Percentiles rank a stretch among this genome's conserved stretches.
These are phyloP conservation scores for Primulina eburnea DNA, from an alignment of 257 asterid species.

Conservation along the genomic window DNA sequence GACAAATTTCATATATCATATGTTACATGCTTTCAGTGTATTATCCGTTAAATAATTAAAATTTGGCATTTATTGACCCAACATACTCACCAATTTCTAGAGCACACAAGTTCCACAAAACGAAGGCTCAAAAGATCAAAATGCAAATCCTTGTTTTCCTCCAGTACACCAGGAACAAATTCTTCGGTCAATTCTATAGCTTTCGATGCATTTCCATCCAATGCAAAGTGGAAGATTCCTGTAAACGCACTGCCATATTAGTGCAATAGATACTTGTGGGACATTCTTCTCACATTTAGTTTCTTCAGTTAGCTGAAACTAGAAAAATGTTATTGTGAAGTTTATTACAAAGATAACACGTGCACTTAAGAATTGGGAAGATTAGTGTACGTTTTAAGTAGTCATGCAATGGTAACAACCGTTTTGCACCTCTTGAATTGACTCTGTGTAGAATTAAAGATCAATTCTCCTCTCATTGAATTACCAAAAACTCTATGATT, in stretches of 20 bases:
- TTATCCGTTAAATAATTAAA: too few relatives aligned
- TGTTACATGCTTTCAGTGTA: neutral
- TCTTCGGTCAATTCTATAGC: slow-evolving; percentile 84
- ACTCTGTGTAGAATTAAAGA: neutral
- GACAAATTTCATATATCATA: neutral
- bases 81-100: slow-evolving; percentile 61
- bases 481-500: neutral
- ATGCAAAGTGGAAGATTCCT: slow-evolving; percentile 62
- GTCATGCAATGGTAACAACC: neutral
- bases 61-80: neutral
- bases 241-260: slow-evolving; percentile 32
- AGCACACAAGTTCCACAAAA: slow-evolving; percentile 71
- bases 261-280: neutral
- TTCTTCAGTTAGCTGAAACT: neutral
- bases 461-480: neutral
- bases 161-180: slow-evolving; percentile 67
- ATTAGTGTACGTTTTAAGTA: neutral
- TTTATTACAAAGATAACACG: neutral
- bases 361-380: neutral
- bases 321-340: neutral
- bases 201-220: slow-evolving; percentile 62
- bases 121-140: slow-evolving; percentile 89
- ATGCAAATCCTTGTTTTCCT: slow-evolving; percentile 70
- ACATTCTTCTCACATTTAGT: neutral
- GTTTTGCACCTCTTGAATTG: neutral